These are phyloP conservation scores for Sclerotinia subarctica DNA, from an alignment of 2,329 filamentous ascomycete genomes.

Conservation along the genomic window DNA sequence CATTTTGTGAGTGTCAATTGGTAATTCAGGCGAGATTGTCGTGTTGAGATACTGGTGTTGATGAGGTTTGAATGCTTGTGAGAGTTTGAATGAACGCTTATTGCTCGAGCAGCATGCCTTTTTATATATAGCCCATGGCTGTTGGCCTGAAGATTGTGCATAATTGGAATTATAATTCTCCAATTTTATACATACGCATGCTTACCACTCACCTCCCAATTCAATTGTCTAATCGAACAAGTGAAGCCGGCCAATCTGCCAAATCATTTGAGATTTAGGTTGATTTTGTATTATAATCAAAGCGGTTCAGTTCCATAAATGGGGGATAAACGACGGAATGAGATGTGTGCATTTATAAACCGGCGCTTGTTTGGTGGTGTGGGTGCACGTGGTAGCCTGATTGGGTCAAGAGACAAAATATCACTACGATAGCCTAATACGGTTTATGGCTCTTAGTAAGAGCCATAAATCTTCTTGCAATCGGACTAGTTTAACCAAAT, in stretches of 20 bases:
- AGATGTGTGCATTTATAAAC: not conserved
- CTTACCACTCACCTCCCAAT: not conserved
- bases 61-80: conserved; percentile 7
- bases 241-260: not conserved
- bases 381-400: not conserved
- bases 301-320: not conserved
- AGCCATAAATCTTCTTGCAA: no score
- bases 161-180: not conserved
- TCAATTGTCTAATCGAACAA: not conserved
- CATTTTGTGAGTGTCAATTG: conserved; percentile 30
- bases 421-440: no score
- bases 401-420: not conserved
- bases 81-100: not conserved
- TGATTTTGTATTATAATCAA: not conserved
- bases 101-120: not conserved
- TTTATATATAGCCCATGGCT: not conserved
- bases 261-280: not conserved
- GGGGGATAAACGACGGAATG: not conserved
- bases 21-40: not conserved
- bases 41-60: not conserved
- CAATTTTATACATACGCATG: not conserved
- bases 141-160: not conserved
- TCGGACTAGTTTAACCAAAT: no score
- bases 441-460: no score
- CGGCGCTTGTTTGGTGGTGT: not conserved